Evolutionary conservation across 306 rosid genomes (phyloP), one percentile per base, ranked within the genome.

Genomic region (Malus asiatica): DNA sequence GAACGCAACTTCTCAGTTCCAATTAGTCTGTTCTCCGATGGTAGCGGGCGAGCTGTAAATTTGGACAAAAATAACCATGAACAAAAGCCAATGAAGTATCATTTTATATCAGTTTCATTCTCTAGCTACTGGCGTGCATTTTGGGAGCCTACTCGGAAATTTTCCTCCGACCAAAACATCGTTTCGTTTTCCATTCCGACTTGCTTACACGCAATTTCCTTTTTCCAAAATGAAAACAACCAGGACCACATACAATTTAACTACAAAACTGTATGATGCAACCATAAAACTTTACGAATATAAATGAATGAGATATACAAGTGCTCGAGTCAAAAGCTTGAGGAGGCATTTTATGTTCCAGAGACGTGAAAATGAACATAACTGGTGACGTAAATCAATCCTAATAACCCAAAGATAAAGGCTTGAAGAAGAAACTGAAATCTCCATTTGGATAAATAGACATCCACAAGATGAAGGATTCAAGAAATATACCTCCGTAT

Each of bases 401-500:
- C 66, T 13, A 3, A 60, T 27, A 61, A 5, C 66, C 66, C 35
- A 14, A 61, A 27, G 3, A 13, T 23, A 6, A 61, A 1, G 55
- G 20, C 11, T 15, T 27, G 66, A 13, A 61, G 16, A 25, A 27
- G 33, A 27, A 57, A 61, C 33, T 12, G 9, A 27, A 27, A 61
- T 27, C 30, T 25, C 20, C 38, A 14, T 16, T 64, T 4, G 20
- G 32, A 15, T 16, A 16, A 29, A 64, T 8, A 29, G 29, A 7
- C 42, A 32, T 3, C 44, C 3, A 11, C 23, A 44, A 59, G 3
- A 13, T 30, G 9, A 64, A 19, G 18, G 71, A 55, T 48, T 20
- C 30, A 20, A 70, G 16, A 27, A 61, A 59, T 11, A 59, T 53
- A 80, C 84, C 81, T 76, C 53, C 20, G 32, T 62, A 61, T 35